phyloP scores from a whole-genome alignment of 306 rosid species.

The Prunus mume region DNA sequence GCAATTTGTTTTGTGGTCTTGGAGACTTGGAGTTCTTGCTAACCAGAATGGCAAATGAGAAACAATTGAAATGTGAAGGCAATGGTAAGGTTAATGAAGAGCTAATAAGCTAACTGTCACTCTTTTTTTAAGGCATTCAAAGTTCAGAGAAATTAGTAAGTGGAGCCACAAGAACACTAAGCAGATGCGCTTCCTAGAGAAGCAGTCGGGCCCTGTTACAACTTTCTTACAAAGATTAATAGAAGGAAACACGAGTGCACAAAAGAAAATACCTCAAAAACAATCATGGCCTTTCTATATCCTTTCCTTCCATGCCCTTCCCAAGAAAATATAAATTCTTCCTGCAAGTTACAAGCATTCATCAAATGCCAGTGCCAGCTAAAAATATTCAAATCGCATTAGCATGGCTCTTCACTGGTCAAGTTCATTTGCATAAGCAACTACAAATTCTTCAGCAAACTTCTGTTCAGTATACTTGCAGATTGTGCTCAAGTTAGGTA shows the following conservation, averaged over 20 bases:
- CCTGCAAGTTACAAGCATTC: no score
- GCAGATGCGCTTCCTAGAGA: no score
- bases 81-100: constrained; percentile 34
- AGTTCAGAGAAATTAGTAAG: no score
- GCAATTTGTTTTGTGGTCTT: not conserved
- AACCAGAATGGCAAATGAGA: constrained; percentile 2
- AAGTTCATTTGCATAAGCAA: constrained; percentile 25
- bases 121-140: no score
- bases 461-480: constrained; percentile 6
- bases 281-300: not conserved
- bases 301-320: not conserved
- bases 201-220: not conserved
- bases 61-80: constrained; percentile 33
- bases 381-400: no score
- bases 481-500: constrained; percentile 15
- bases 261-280: constrained; percentile 1
- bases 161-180: no score
- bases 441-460: constrained; percentile 18
- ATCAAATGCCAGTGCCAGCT: no score
- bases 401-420: no score
- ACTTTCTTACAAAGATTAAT: not conserved
- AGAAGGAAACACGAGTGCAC: not conserved
- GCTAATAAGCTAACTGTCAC: constrained; percentile 12
- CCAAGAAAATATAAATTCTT: no score
- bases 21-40: not conserved